Conservation (phyloP, 805 yeast genomes). For the Ogataea pignaliae region DNA sequence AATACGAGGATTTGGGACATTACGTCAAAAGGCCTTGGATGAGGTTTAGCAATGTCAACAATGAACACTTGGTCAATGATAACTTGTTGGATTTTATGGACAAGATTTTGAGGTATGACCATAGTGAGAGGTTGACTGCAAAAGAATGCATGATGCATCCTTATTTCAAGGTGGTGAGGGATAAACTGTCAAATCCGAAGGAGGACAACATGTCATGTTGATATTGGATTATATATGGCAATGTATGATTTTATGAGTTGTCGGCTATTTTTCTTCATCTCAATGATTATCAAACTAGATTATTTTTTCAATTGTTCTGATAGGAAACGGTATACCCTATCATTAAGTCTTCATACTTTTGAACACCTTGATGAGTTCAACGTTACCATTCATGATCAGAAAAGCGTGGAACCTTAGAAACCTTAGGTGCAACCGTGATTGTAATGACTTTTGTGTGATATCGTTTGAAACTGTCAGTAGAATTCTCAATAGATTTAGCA, state of each 20-base stretch:
- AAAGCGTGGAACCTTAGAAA: too few species aligned
- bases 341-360: too few species aligned
- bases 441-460: too few species aligned
- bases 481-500: too few species aligned
- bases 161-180: slow-evolving; percentile 32
- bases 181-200: slow-evolving; percentile 4
- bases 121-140: slow-evolving; percentile 84
- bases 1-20: slow-evolving; percentile 72
- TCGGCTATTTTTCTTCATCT: not conserved
- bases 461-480: too few species aligned
- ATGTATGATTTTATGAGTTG: not conserved
- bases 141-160: slow-evolving; percentile 79
- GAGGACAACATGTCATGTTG: not conserved
- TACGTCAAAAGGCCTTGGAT: slow-evolving; percentile 86
- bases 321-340: too few species aligned
- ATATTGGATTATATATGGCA: not conserved
- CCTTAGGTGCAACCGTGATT: too few species aligned
- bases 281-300: too few species aligned
- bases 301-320: too few species aligned
- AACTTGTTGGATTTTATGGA: slow-evolving; percentile 82
- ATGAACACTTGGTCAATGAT: slow-evolving; percentile 60
- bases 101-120: slow-evolving; percentile 76
- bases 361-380: slow-evolving; percentile 9
- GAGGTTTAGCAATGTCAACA: slow-evolving; percentile 65
- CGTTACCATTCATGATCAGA: slow-evolving; percentile 1